A percentile compares a stretch with the other conserved stretches of the same genome.
Evolutionary conservation across 768 basidiomycete species (phyloP).

Genomic region (Dacryopinax primogenitus): DNA sequence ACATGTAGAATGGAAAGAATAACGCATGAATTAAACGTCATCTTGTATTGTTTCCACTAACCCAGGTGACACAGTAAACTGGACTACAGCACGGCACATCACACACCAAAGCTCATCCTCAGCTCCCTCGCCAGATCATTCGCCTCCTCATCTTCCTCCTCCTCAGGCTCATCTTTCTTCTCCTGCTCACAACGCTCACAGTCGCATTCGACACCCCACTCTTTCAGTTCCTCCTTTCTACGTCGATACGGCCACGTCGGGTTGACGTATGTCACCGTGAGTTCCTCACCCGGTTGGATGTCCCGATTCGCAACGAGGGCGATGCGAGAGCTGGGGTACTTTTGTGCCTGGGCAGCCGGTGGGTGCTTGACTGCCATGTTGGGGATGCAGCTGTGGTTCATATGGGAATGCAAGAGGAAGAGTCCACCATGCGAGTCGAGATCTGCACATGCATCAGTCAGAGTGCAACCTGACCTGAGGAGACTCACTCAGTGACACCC

Average conservation of each 20-base stretch:
- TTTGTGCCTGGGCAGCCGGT: conserved; percentile 37
- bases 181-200: conserved; percentile 6
- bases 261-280: conserved; percentile 67
- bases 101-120: conserved; percentile 1
- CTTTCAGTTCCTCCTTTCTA: background rate
- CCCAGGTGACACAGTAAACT: too few species aligned
- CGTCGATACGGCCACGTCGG: conserved; percentile 27
- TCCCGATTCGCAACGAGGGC: conserved; percentile 53
- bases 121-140: conserved; percentile 3
- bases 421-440: conserved; percentile 78
- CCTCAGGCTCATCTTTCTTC: background rate
- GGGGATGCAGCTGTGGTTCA: conserved; percentile 76
- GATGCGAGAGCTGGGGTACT: conserved; percentile 57
- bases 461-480: conserved; percentile 12
- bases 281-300: conserved; percentile 60
- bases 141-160: background rate
- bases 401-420: conserved; percentile 71
- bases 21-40: too few species aligned
- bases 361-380: conserved; percentile 63
- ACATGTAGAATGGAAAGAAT: too few species aligned
- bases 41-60: too few species aligned
- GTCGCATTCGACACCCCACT: background rate
- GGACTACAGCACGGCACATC: background rate
- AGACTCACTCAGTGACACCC: conserved; percentile 66
- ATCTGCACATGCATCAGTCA: conserved; percentile 31